These are phyloP conservation scores for Hypoxylon sp. DNA, from an alignment of 2,329 filamentous ascomycete genomes.

Conservation along the genomic window DNA sequence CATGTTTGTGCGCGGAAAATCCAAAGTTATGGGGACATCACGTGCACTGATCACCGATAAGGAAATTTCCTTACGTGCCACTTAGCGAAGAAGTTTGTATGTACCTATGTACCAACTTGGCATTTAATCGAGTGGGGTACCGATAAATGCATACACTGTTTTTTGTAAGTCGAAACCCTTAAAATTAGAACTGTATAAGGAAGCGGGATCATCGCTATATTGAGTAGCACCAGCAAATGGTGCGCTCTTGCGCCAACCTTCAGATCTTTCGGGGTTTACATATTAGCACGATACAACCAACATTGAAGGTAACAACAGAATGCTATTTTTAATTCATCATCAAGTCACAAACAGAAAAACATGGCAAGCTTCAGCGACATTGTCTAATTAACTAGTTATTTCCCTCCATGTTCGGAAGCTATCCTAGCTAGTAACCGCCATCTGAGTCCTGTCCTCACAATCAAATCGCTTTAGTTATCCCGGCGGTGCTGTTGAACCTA, in stretches of 20 bases:
- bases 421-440: constrained; percentile 10
- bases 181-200: background rate
- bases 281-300: constrained; percentile 4
- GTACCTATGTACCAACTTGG: background rate
- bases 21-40: constrained; percentile 35
- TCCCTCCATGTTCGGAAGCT: constrained; percentile 1
- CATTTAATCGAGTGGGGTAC: background rate
- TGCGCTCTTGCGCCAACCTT: background rate
- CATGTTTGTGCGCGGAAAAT: constrained; percentile 52
- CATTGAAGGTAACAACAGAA: constrained; percentile 1
- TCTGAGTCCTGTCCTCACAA: constrained; percentile 12
- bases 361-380: constrained; percentile 22
- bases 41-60: constrained; percentile 43
- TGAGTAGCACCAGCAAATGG: background rate
- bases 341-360: constrained; percentile 5
- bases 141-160: constrained; percentile 6
- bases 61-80: constrained; percentile 18
- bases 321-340: background rate
- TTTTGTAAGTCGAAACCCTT: background rate
- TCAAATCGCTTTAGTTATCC: constrained; percentile 9
- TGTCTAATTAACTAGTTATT: constrained; percentile 2
- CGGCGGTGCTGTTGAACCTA: constrained; percentile 9
- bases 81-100: background rate
- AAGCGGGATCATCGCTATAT: constrained; percentile 3
- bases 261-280: background rate